Evolutionary conservation across 2,329 filamentous ascomycete genomes (phyloP).

Genomic region (Phaeosphaeriaceae sp.): DNA sequence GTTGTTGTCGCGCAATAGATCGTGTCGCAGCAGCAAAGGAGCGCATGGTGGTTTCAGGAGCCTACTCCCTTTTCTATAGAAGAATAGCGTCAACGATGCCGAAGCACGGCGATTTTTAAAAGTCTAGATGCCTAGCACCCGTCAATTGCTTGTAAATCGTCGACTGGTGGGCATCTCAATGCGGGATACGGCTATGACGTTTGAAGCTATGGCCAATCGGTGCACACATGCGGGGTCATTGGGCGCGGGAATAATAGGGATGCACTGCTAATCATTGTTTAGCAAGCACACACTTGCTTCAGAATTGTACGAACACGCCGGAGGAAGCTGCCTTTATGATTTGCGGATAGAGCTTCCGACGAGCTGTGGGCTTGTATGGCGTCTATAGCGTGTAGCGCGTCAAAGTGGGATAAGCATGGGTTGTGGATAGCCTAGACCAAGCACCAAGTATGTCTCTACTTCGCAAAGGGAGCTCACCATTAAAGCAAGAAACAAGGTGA

Average conservation of each 20-base stretch:
- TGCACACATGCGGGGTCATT: neutral
- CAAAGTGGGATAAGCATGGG: slow-evolving; percentile 2
- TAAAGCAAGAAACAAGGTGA: neutral
- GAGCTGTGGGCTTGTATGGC: slow-evolving; percentile 14
- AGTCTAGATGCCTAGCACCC: slow-evolving; percentile 1
- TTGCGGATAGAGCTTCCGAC: neutral
- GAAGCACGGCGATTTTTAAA: slow-evolving; percentile 3
- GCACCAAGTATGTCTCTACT: neutral
- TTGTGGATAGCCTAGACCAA: too few species aligned
- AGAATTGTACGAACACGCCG: too few species aligned
- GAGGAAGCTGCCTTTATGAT: neutral
- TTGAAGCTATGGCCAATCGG: slow-evolving; percentile 17
- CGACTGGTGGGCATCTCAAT: neutral
- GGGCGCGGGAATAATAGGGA: neutral
- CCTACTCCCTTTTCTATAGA: slow-evolving; percentile 1
- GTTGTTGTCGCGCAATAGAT: slow-evolving; percentile 40
- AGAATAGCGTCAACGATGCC: slow-evolving; percentile 4
- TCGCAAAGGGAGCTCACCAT: neutral
- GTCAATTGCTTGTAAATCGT: slow-evolving; percentile 15
- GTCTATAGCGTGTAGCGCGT: slow-evolving; percentile 31
- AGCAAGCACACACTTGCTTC: neutral
- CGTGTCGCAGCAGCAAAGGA: slow-evolving; percentile 40
- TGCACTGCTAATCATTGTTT: neutral
- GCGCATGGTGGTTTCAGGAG: slow-evolving; percentile 34
- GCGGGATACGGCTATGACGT: slow-evolving; percentile 11